Evolutionary conservation across 768 basidiomycete species (phyloP).

Genomic region (Tephrocybe sp.): DNA sequence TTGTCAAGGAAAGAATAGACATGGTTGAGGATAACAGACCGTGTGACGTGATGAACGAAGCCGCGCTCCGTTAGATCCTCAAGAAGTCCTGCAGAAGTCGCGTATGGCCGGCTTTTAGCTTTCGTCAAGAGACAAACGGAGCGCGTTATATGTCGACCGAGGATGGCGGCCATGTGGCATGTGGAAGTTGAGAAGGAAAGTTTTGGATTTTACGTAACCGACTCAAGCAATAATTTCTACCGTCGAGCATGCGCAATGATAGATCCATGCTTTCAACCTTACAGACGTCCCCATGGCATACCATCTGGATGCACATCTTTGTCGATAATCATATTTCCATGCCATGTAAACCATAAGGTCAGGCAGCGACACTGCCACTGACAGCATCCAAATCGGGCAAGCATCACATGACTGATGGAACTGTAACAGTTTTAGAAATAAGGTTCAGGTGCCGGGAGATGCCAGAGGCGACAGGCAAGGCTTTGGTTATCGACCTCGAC

Average conservation of each 20-base stretch:
- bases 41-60: constrained; percentile 47
- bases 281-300: too few relatives aligned
- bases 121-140: background rate
- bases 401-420: constrained; percentile 17
- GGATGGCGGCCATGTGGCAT: constrained; percentile 12
- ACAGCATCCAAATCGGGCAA: constrained; percentile 1
- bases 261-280: too few relatives aligned
- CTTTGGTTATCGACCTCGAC: constrained; percentile 46
- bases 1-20: constrained; percentile 6
- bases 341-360: constrained; percentile 32
- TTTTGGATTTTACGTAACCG: constrained; percentile 17
- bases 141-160: constrained; percentile 8
- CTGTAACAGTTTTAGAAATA: constrained; percentile 43
- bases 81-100: constrained; percentile 26
- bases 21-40: constrained; percentile 22
- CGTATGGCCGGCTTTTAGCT: constrained; percentile 3
- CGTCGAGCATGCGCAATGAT: too few relatives aligned
- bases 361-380: background rate
- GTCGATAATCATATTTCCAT: constrained; percentile 34
- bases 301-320: constrained; percentile 42
- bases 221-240: too few relatives aligned
- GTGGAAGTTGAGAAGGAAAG: background rate
- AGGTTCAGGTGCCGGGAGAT: constrained; percentile 41
- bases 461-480: constrained; percentile 14
- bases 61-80: constrained; percentile 45